Evolutionary conservation across 1,139 yeast species (phyloP), one percentile per base, ranked within the genome.

Genomic region (Blastobotrys capitulatus): DNA sequence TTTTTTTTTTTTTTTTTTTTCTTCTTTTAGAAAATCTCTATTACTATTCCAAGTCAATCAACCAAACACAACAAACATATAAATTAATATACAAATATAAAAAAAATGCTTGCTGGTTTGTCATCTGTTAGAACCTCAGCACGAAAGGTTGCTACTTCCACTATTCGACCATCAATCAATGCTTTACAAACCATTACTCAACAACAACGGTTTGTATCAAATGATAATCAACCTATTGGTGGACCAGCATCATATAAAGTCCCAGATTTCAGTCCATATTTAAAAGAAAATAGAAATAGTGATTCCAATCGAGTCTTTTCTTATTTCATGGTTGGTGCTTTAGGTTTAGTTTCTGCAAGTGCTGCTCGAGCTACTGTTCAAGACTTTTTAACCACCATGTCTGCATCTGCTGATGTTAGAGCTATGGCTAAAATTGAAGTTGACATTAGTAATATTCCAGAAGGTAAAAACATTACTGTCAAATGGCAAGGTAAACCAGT

Each of bases 401-500:
- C 96, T 60, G 99, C 99, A 44, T 90, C 98, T 54, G 96, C 97
- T 59, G 99, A 94, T 78, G 96, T 94, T 56, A 80, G 94, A 75
- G 98, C 98, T 55, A 83, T 94, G 96, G 98, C 99, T 63, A 94
- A 94, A 78, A 96, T 90, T 63, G 98, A 94, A 77, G 96, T 94
- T 61, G 92, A 87, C 72, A 82, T 94, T 66, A 83, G 85, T 53
- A 86, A 89, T 57, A 89, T 94, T 60, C 99, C 99, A 64, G 90
- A 86, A 71, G 98, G 98, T 73, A 90, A 90, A 78, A 94, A 94
- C 73, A 95, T 92, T 60, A 88, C 92, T 68, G 95, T 94, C 64
- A 94, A 94, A 76, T 94, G 98, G 98, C 96, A 94, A 77, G 98
- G 98, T 76, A 94, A 92, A 79, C 98, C 98, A 60, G 97, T 94